Evolutionary conservation across 768 basidiomycete species (phyloP), one percentile per base, ranked within the genome.

Genomic region (Pisolithus marmoratus): DNA sequence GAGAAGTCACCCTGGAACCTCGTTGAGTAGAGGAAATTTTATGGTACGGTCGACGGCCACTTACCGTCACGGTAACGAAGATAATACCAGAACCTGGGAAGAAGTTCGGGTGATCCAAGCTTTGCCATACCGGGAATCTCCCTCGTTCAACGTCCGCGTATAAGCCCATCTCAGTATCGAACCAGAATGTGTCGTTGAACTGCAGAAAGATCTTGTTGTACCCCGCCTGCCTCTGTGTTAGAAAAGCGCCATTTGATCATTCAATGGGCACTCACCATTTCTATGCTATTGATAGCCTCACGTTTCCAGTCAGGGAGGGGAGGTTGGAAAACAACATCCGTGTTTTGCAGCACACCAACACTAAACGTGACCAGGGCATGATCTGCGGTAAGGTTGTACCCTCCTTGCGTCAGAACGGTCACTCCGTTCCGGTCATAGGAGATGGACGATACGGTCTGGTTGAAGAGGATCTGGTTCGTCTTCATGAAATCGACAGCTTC

Each of bases 171-270:
- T 78, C 61, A 0, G 76, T 78, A 22, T 71, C 65, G 50, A 76
- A 78, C 79, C 79, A 85, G 62, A 86, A 86, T 22, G 80, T 81
- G 49, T 75, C 60, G 0, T 77, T 72, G 58, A 85, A 86, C 55
- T 82, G 75, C 46, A 85, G 59, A 64, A 84, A 85, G 26, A 86
- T 83, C 63, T 85, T 85, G 3, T 84, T 83, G 54, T 83, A 86
- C 1, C 76, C 82, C 7, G 71, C 75, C 75, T 76, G 45, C 19
- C 11, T 12, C 23, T 3, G n/a, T 11, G 38, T 9, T 3, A 9
- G 58, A 43, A n/a, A 44, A 51, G 53, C 1, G 26, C 11, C 15
- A 14, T 4, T 22, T 17, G 48, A 2, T 15, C 7, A 34, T 37
- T 17, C 4, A 8, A 61, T 83, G 12, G 15, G 22, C 5, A 38